Evolutionary conservation across 202 grass and related monocot species (phyloP).

Genomic region (Zoysia matrella): DNA sequence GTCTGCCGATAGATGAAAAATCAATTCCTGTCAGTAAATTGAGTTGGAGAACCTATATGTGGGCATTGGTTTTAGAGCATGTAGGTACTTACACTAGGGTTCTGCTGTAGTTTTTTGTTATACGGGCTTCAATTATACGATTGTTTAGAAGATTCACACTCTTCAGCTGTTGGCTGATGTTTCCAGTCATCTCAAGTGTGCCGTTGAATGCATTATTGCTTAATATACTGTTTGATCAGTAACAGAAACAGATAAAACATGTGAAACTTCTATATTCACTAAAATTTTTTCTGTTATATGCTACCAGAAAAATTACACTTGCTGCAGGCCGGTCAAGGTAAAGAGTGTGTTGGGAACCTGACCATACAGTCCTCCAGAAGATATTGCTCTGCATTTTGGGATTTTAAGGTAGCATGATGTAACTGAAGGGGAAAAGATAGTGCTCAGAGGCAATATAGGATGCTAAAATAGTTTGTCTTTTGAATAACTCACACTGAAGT

Average conservation of each 20-base stretch:
- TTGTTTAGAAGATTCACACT: constrained; percentile 73
- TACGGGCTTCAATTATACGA: constrained; percentile 41
- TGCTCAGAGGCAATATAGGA: constrained; percentile 23
- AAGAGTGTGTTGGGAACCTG: constrained; percentile 55
- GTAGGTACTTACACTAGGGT: constrained; percentile 62
- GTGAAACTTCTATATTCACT: constrained; percentile 20
- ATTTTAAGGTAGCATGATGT: constrained; percentile 38
- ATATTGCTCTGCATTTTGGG: constrained; percentile 62
- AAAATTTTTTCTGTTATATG: constrained; percentile 25
- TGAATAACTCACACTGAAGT: constrained; percentile 70
- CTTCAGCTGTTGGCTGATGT: constrained; percentile 56
- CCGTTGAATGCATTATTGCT: constrained; percentile 61
- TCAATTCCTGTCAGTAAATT: constrained; percentile 24
- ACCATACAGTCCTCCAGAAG: constrained; percentile 53
- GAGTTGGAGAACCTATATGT: background rate
- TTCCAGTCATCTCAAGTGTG: constrained; percentile 59
- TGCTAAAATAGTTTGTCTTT: constrained; percentile 1
- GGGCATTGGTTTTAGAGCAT: constrained; percentile 14
- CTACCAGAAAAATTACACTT: constrained; percentile 73
- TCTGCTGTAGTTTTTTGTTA: constrained; percentile 53
- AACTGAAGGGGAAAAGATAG: constrained; percentile 9
- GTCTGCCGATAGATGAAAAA: constrained; percentile 49
- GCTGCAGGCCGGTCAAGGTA: constrained; percentile 62
- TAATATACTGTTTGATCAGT: constrained; percentile 64
- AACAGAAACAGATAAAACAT: constrained; percentile 26